Base-by-base conservation (phyloP, 2,329 filamentous ascomycete genomes). In the Calcarisporium arbuscula region DNA sequence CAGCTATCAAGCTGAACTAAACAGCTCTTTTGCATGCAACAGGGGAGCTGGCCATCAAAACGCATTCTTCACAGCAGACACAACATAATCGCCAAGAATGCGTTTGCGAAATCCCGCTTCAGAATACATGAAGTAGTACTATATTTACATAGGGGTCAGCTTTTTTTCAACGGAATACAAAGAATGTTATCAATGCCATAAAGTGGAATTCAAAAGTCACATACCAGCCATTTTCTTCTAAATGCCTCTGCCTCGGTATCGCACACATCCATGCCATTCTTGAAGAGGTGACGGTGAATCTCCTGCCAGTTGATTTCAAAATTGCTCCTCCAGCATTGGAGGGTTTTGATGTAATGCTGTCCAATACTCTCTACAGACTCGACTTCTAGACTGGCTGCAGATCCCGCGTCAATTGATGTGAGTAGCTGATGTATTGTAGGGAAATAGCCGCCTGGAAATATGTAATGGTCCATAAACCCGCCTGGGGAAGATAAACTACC, bases 361-460 rank as follows among this genome's bases (percentile, higher is more conserved):
- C 82, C 82, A 33, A 86, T 85, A 48, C 84, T 85, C 48, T 84
- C 72, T 25, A 85, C 63, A 8, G 56, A 65, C 44, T 86, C 80
- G 1, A 85, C 70, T 10, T 85, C 70, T 8, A 86, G 63, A 1
- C 70, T 71, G 1, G 76, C 74, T 7, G 64, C 56, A 0, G 78
- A 80, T 19, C 76, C 77, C 18, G 64, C 65, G 28, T 68, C 70
- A 42, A 86, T 80, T 19, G 77, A 68, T 30, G 65, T 61, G 15
- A 79, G 55, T n/a, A 80, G 59, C 44, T 77, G 70, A n/a, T 64
- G 70, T 19, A 68, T 64, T 4, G 68, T 69, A 1, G 75, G 75
- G 3, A 87, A 62, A 48, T 85, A 80, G 1, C 82, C 82, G n/a
- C 82, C 81, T 0, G 82, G 83, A 56, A 87, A 86, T 37, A 87